Base-by-base conservation (phyloP, 1,139 yeast species). In the Sugiyamaella neomexicana region DNA sequence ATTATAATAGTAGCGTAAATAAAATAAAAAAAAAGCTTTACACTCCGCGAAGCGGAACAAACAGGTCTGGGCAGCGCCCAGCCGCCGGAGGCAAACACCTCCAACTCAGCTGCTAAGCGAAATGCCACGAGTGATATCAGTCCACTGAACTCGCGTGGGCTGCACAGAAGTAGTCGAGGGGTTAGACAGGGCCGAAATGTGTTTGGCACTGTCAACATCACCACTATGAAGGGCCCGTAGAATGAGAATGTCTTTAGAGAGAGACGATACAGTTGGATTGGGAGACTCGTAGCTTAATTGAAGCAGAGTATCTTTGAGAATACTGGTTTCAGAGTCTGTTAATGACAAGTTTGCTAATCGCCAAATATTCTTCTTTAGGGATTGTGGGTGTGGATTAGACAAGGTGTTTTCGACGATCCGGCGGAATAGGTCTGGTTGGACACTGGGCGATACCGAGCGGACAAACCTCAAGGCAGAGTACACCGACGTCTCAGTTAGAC, bases 301-400 rank as follows among this genome's bases (percentile, higher is more conserved):
- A 27, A 51, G 17, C 31, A 65, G 51, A 17, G 58, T 54, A 9
- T 53, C 46, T 27, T 62, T 59, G n/a, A 65, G 49, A 27, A 53
- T 23, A 5, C 31, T 44, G 3, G 58, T 50, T 42, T 65, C 68
- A 5, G 47, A 25, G n/a, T 50, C 51, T 1, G 59, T 56, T 1
- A 64, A 48, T 1, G 67, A 65, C 37, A 62, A 45, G 46, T 61
- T 64, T 5, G 65, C 63, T 39, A 65, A 52, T 13, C 67, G 54
- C 62, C 63, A 62, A 15, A 59, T 23, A 49, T 58, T 58, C 45
- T 52, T 50, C 46, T 54, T 55, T 2, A 54, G 52, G 1, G 39
- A 36, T 17, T 47, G 23, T 17, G 38, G 31, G 2, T 16, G 8
- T 12, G 52, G 41, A 16, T 34, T 37, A 7, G 47, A 41, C 16